Conservation (phyloP, 1,139 yeast genomes). For the Ogataea hybrid region DNA sequence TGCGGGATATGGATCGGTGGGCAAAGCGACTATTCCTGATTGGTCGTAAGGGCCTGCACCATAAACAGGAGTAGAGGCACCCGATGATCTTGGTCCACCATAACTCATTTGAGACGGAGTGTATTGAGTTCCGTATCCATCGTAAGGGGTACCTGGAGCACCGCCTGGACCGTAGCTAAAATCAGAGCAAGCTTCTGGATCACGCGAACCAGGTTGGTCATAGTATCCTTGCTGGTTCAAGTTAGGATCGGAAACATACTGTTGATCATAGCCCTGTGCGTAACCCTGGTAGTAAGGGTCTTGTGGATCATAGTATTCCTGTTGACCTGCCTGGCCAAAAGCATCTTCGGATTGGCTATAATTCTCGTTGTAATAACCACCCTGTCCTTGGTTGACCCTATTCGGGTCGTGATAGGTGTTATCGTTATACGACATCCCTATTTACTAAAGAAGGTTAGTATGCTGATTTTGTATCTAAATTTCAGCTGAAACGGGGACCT, state of each 20-base stretch:
- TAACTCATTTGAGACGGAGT: slow-evolving; percentile 83
- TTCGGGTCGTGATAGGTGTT: slow-evolving; percentile 32
- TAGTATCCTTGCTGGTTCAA: slow-evolving; percentile 41
- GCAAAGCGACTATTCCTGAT: slow-evolving; percentile 42
- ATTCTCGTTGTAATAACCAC: slow-evolving; percentile 28
- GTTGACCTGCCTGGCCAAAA: slow-evolving; percentile 37
- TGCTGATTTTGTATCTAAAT: slow-evolving; percentile 1
- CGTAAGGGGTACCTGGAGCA: slow-evolving; percentile 69
- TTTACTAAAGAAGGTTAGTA: slow-evolving; percentile 10
- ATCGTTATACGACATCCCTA: slow-evolving; percentile 37
- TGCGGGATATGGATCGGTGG: slow-evolving; percentile 56
- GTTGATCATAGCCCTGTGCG: slow-evolving; percentile 32
- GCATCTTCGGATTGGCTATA: slow-evolving; percentile 29
- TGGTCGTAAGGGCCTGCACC: slow-evolving; percentile 65
- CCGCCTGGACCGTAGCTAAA: slow-evolving; percentile 66
- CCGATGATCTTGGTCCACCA: slow-evolving; percentile 83
- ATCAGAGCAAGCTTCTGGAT: slow-evolving; percentile 76
- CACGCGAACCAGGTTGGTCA: slow-evolving; percentile 54
- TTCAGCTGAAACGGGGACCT: slow-evolving; percentile 10
- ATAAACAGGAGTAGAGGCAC: slow-evolving; percentile 94
- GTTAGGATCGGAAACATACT: slow-evolving; percentile 32
- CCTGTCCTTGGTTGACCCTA: slow-evolving; percentile 23
- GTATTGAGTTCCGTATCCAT: slow-evolving; percentile 59
- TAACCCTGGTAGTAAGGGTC: slow-evolving; percentile 38
- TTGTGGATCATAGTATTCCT: slow-evolving; percentile 44